Evolutionary conservation across 164 flowering plant genomes (phyloP).

Genomic region (Stephania yunnanensis): DNA sequence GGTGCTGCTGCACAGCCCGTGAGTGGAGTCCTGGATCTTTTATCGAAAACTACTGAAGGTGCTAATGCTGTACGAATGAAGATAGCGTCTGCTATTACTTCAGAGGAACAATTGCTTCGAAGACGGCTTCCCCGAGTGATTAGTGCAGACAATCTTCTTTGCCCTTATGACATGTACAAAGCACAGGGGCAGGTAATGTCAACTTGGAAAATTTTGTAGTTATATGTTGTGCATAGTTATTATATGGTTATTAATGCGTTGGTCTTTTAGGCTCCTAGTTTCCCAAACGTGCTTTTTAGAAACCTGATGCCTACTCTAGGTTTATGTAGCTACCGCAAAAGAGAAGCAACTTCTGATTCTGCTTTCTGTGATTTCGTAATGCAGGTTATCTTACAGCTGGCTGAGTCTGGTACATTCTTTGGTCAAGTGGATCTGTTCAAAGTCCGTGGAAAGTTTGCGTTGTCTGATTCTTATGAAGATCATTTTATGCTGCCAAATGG

Average conservation of each 20-base stretch:
- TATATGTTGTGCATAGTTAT: neutral
- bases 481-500: slow-evolving; percentile 90
- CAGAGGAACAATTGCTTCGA: slow-evolving; percentile 94
- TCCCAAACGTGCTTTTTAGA: neutral
- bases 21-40: slow-evolving; percentile 92
- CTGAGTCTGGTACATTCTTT: slow-evolving; percentile 88
- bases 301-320: neutral
- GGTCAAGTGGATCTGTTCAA: slow-evolving; percentile 95
- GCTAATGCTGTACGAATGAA: slow-evolving; percentile 99
- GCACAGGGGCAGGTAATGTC: slow-evolving; percentile 88
- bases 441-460: slow-evolving; percentile 95
- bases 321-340: neutral
- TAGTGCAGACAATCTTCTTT: slow-evolving; percentile 88
- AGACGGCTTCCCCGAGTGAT: slow-evolving; percentile 89
- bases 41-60: slow-evolving; percentile 99
- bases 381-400: slow-evolving; percentile 90
- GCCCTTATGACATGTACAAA: slow-evolving; percentile 85
- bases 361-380: slow-evolving; percentile 13
- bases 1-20: slow-evolving; percentile 99
- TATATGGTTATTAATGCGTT: neutral
- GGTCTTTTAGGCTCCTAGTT: neutral
- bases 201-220: neutral
- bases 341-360: slow-evolving; percentile 10
- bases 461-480: slow-evolving; percentile 97
- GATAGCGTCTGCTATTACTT: slow-evolving; percentile 86